These are phyloP conservation scores for Perkinsus marinus DNA, from an alignment of 169 alveolate species.

Conservation along the genomic window DNA sequence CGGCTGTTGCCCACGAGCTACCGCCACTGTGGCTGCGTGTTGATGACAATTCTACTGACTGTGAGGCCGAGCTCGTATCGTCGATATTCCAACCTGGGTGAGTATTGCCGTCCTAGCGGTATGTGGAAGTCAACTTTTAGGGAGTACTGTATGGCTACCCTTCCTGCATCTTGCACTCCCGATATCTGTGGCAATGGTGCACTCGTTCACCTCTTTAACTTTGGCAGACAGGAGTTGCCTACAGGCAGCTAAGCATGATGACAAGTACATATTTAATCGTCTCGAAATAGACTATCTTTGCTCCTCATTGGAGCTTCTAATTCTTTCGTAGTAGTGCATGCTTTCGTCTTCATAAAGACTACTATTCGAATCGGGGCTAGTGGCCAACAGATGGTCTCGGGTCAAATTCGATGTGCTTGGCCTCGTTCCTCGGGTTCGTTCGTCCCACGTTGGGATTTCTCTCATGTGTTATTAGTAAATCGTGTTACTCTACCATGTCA, in stretches of 20 bases:
- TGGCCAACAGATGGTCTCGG: too few relatives aligned
- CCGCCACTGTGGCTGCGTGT: not conserved
- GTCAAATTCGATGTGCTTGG: too few relatives aligned
- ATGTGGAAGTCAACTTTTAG: not conserved
- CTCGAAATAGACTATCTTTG: not conserved
- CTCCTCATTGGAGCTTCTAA: not conserved
- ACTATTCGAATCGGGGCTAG: too few relatives aligned
- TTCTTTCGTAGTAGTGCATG: not conserved
- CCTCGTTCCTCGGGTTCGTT: not conserved
- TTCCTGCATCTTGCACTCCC: not conserved
- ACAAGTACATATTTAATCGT: too few relatives aligned
- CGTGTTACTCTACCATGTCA: not conserved
- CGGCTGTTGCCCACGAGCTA: not conserved
- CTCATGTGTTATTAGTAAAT: not conserved
- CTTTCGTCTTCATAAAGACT: not conserved
- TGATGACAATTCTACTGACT: not conserved
- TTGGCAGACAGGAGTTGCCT: not conserved
- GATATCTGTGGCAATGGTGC: not conserved
- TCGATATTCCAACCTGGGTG: not conserved
- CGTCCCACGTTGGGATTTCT: not conserved
- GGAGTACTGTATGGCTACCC: not conserved
- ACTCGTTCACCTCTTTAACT: not conserved
- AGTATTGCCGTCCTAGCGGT: not conserved
- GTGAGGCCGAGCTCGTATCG: not conserved
- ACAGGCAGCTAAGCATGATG: too few relatives aligned